Conservation (phyloP, 2,329 filamentous ascomycete genomes). For the Exophiala mesophila region DNA sequence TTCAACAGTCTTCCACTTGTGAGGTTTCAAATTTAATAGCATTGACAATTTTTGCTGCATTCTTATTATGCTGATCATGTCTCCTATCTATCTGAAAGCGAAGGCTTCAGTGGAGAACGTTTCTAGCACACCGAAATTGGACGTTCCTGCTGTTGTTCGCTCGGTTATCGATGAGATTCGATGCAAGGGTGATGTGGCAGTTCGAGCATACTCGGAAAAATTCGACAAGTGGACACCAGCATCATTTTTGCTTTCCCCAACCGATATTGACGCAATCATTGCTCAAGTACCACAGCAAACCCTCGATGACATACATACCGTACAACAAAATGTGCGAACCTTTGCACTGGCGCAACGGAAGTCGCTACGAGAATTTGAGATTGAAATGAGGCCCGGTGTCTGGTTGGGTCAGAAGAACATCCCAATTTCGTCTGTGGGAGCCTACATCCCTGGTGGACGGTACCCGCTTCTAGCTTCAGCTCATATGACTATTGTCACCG, state of each 20-base stretch:
- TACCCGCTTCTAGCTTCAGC: conserved; percentile 51
- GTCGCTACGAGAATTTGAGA: conserved; percentile 47
- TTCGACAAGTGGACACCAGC: conserved; percentile 52
- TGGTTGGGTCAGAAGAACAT: conserved; percentile 49
- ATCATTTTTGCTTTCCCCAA: conserved; percentile 45
- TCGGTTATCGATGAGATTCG: conserved; percentile 47
- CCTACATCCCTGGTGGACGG: conserved; percentile 48
- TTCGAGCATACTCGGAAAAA: conserved; percentile 47
- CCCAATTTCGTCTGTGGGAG: conserved; percentile 44
- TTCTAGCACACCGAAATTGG: background rate
- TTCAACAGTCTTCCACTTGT: too few relatives aligned
- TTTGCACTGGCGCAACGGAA: conserved; percentile 48
- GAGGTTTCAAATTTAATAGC: too few relatives aligned
- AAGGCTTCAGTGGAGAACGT: background rate
- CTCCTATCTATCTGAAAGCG: conserved; percentile 1
- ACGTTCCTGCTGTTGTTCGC: conserved; percentile 37
- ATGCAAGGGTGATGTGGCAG: conserved; percentile 44
- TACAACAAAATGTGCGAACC: conserved; percentile 46
- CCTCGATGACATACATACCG: conserved; percentile 51
- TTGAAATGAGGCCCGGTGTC: conserved; percentile 48
- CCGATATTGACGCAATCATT: conserved; percentile 45
- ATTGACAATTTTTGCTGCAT: too few relatives aligned
- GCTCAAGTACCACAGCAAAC: conserved; percentile 43
- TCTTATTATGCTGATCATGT: too few relatives aligned
- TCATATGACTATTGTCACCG: conserved; percentile 54